These are phyloP conservation scores for Termitomyces sp. DNA, from an alignment of 768 basidiomycete species.

Conservation along the genomic window DNA sequence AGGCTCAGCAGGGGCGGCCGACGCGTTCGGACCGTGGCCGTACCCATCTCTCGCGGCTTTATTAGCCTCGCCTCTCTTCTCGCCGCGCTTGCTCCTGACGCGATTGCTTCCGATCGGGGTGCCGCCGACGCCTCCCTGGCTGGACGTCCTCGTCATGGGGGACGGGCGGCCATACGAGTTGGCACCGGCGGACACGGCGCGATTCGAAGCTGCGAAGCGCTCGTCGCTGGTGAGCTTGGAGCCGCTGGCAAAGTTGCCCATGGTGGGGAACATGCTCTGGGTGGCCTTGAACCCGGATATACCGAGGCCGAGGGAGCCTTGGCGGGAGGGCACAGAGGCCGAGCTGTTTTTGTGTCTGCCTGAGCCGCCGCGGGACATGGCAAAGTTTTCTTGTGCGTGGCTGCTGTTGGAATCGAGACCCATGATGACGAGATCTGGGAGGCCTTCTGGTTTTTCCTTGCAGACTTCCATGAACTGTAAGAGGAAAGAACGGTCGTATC, in stretches of 20 bases:
- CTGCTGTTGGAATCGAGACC: conserved; percentile 75
- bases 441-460: conserved; percentile 89
- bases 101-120: conserved; percentile 49
- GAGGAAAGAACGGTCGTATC: conserved; percentile 97
- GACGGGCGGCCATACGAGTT: conserved; percentile 48
- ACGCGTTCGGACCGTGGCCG: conserved; percentile 22
- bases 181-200: conserved; percentile 46
- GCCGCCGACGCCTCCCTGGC: conserved; percentile 53
- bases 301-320: conserved; percentile 39
- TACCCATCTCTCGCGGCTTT: conserved; percentile 33
- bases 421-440: conserved; percentile 86
- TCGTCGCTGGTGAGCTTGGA: conserved; percentile 66
- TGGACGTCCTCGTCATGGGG: conserved; percentile 64
- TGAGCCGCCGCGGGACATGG: conserved; percentile 58
- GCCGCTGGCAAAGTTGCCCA: conserved; percentile 62
- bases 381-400: conserved; percentile 31
- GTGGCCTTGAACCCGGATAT: conserved; percentile 44
- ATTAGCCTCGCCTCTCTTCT: conserved; percentile 58
- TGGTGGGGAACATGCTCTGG: conserved; percentile 36
- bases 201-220: conserved; percentile 44
- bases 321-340: conserved; percentile 39
- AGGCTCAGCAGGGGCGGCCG: conserved; percentile 43
- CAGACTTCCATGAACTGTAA: conserved; percentile 95
- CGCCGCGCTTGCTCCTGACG: conserved; percentile 81
- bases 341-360: conserved; percentile 51